These are phyloP conservation scores for Fonsecaea monophora DNA, from an alignment of 2,329 filamentous ascomycete species.

Conservation along the genomic window DNA sequence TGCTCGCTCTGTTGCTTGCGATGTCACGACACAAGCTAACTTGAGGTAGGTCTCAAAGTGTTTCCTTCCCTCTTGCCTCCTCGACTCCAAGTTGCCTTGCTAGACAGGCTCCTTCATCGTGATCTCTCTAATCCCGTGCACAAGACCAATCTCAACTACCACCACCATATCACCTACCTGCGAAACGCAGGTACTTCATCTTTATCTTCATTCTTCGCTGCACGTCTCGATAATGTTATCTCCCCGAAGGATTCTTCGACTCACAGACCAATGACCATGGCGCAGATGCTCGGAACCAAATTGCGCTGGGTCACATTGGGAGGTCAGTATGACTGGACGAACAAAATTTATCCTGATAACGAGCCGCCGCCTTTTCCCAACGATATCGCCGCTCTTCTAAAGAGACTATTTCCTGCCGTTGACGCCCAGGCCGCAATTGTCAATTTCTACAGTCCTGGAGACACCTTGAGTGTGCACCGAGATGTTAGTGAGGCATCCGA, in stretches of 20 bases:
- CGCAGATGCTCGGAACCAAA: conserved; percentile 76
- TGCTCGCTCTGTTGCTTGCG: conserved; percentile 41
- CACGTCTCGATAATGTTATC: conserved; percentile 49
- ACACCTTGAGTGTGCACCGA: conserved; percentile 89
- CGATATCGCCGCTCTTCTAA: conserved; percentile 73
- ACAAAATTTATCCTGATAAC: conserved; percentile 77
- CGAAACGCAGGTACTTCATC: conserved; percentile 22
- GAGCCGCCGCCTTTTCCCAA: conserved; percentile 73
- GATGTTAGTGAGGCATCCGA: conserved; percentile 89
- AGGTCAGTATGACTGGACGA: conserved; percentile 95
- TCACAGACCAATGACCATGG: conserved; percentile 75
- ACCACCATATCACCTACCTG: conserved; percentile 74
- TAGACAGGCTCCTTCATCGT: conserved; percentile 76
- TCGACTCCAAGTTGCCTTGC: conserved; percentile 69
- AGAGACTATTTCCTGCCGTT: conserved; percentile 75
- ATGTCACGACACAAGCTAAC: conserved; percentile 21
- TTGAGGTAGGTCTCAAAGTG: conserved; percentile 74
- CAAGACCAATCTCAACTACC: conserved; percentile 87
- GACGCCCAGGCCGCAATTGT: conserved; percentile 87
- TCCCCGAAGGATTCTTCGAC: conserved; percentile 71
- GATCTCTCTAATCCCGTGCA: conserved; percentile 77
- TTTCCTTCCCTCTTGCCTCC: conserved; percentile 76
- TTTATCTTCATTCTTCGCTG: conserved; percentile 60
- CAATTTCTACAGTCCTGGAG: conserved; percentile 88
- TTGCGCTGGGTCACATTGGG: conserved; percentile 94